These are phyloP conservation scores for Tanacetum coccineum DNA, from an alignment of 129 eudicot species.

Conservation along the genomic window DNA sequence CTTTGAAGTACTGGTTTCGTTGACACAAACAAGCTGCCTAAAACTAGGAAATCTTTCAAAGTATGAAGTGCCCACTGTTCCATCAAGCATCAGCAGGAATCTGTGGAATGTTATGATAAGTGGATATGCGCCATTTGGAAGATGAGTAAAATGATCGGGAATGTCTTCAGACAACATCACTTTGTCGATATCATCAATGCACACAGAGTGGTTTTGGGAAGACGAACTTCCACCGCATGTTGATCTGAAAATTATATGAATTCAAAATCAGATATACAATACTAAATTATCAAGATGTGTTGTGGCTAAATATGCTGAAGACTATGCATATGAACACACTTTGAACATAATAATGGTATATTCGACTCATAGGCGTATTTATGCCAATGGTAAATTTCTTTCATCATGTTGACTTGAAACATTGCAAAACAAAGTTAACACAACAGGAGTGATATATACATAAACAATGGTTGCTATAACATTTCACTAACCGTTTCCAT, in stretches of 20 bases:
- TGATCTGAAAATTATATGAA: conserved; percentile 24
- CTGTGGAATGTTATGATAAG: conserved; percentile 69
- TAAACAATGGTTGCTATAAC: neutral
- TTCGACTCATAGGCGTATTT: neutral
- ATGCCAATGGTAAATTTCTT: neutral
- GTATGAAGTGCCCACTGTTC: conserved; percentile 62
- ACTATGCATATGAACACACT: neutral
- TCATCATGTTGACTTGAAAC: conserved; percentile 4
- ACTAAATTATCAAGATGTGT: conserved; percentile 5
- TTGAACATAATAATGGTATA: neutral
- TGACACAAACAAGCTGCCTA: conserved; percentile 12
- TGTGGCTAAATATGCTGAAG: neutral
- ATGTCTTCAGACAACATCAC: conserved; percentile 39
- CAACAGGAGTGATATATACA: neutral
- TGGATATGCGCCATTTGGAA: conserved; percentile 49
- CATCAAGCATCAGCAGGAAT: conserved; percentile 82
- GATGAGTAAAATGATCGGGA: conserved; percentile 51
- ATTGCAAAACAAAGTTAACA: neutral
- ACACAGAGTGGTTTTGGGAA: conserved; percentile 15
- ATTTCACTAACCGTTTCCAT: conserved; percentile 52
- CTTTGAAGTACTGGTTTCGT: conserved; percentile 24
- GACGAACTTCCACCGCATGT: conserved; percentile 33
- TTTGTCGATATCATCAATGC: conserved; percentile 46
- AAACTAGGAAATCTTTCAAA: conserved; percentile 43
- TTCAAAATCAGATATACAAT: conserved; percentile 1